These are phyloP conservation scores for Colletotrichum orchidophilum DNA, from an alignment of 2,329 filamentous ascomycete genomes.

Conservation along the genomic window DNA sequence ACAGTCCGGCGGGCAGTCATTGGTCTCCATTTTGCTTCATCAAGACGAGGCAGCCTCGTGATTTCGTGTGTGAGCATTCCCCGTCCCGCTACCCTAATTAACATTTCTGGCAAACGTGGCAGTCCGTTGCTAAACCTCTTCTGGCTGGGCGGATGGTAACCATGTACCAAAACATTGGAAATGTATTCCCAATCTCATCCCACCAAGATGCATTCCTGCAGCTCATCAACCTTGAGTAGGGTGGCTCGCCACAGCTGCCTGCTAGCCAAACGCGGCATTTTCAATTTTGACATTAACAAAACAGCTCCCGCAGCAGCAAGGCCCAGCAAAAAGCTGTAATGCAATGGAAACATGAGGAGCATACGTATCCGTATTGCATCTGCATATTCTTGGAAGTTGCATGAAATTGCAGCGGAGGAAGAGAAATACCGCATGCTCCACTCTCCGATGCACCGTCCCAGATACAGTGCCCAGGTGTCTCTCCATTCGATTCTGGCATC, in stretches of 20 bases:
- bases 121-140: constrained; percentile 4
- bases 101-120: neutral
- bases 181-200: constrained; percentile 1
- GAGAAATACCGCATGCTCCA: constrained; percentile 33
- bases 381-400: constrained; percentile 2
- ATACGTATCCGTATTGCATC: neutral
- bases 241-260: neutral
- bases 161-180: neutral
- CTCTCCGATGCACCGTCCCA: constrained; percentile 13
- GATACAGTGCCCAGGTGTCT: constrained; percentile 12
- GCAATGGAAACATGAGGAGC: constrained; percentile 16
- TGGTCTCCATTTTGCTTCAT: constrained; percentile 4
- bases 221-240: neutral
- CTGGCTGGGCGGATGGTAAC: neutral
- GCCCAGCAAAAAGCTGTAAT: constrained; percentile 16
- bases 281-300: constrained; percentile 4
- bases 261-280: constrained; percentile 30
- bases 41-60: neutral
- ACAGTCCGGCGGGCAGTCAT: neutral
- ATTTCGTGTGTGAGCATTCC: neutral
- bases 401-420: constrained; percentile 20
- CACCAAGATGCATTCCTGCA: constrained; percentile 3
- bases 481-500: neutral
- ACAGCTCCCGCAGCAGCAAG: constrained; percentile 6
- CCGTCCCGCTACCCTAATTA: neutral